phyloP scores from a whole-genome alignment of 2,329 filamentous ascomycete species.

The Thelonectria rubi region DNA sequence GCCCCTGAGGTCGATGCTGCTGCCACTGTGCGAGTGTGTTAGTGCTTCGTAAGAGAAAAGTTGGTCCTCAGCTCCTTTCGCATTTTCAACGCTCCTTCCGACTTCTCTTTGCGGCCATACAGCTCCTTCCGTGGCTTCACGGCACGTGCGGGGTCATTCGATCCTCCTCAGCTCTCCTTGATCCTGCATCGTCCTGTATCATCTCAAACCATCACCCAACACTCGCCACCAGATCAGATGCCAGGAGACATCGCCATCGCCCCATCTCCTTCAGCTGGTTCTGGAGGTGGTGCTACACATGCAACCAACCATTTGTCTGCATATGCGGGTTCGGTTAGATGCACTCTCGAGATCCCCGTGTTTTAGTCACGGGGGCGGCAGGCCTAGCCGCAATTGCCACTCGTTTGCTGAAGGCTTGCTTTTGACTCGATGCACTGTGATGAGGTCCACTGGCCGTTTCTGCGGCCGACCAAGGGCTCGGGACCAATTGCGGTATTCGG shows the following conservation, averaged over 20 bases:
- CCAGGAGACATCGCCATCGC: neutral
- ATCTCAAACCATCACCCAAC: constrained; percentile 18
- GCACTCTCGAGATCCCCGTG: constrained; percentile 24
- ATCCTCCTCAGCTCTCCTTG: constrained; percentile 2
- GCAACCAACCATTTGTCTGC: constrained; percentile 31
- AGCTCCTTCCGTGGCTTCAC: neutral
- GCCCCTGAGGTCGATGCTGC: constrained; percentile 25
- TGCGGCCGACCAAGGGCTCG: constrained; percentile 10
- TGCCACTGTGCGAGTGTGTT: too few species aligned
- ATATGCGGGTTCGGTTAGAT: constrained; percentile 31
- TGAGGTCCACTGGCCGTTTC: constrained; percentile 16
- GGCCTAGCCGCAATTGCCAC: constrained; percentile 14
- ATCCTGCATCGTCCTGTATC: neutral
- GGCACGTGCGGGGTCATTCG: constrained; percentile 16
- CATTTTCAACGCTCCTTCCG: too few species aligned
- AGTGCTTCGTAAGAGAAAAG: too few species aligned
- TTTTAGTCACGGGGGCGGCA: constrained; percentile 6
- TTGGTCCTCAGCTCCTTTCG: too few species aligned
- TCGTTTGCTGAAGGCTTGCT: neutral
- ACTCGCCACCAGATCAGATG: constrained; percentile 19
- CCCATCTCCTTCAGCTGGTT: constrained; percentile 10
- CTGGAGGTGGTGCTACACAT: constrained; percentile 14
- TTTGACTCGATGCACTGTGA: constrained; percentile 17
- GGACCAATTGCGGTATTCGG: neutral
- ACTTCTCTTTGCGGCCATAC: too few species aligned